Evolutionary conservation across 306 rosid genomes (phyloP).

Genomic region (Gastrolobium bilobum): DNA sequence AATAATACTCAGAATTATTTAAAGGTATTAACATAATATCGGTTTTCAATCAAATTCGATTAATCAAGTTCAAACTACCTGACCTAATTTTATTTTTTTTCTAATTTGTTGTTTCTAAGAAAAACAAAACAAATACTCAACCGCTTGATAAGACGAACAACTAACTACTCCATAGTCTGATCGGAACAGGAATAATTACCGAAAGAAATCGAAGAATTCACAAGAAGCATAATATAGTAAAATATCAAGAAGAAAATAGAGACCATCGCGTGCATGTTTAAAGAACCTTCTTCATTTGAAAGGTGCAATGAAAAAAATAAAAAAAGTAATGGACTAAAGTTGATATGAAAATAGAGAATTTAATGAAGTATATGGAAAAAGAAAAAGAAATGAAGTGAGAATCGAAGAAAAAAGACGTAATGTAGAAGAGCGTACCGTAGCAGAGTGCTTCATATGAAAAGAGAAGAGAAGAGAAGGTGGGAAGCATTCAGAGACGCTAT

Average conservation of each 20-base stretch:
- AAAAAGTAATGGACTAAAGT: neutral
- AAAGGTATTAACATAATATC: neutral
- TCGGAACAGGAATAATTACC: neutral
- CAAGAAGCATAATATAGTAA: neutral
- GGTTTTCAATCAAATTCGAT: constrained; percentile 8
- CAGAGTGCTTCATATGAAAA: neutral
- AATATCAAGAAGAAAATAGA: neutral
- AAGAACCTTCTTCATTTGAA: neutral
- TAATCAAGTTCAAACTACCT: constrained; percentile 1
- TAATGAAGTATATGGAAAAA: neutral
- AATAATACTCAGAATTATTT: neutral
- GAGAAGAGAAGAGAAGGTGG: neutral
- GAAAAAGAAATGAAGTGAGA: neutral
- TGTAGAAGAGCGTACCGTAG: constrained; percentile 31
- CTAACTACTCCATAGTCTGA: neutral
- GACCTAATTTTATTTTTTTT: constrained; percentile 3
- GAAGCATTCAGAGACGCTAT: neutral
- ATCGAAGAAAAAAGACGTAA: neutral
- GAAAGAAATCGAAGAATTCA: neutral
- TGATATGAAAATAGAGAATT: neutral
- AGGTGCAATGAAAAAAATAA: neutral
- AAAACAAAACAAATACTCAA: neutral
- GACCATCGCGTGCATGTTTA: neutral
- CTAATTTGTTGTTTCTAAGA: neutral
- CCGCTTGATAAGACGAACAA: neutral